These are phyloP conservation scores for Oryza meridionalis DNA, from an alignment of 176 grass and related monocot genomes.

Conservation along the genomic window DNA sequence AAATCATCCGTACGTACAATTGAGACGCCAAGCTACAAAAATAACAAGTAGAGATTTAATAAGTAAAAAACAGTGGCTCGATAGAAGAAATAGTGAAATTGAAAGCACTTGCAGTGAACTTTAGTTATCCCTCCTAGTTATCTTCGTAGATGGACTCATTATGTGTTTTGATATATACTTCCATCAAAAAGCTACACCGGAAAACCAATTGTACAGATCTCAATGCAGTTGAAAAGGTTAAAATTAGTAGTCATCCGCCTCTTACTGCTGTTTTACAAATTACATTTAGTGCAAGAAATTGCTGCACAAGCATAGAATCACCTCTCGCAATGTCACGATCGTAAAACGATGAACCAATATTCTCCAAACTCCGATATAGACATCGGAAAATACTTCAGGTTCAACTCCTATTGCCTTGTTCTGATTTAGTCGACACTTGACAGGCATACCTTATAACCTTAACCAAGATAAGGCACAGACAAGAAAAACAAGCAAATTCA, in stretches of 20 bases:
- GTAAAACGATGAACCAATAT: background rate
- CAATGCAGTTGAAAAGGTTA: too few species aligned
- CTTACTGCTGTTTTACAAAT: too few species aligned
- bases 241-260: too few species aligned
- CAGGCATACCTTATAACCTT: background rate
- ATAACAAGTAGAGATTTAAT: too few species aligned
- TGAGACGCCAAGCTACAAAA: background rate
- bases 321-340: background rate
- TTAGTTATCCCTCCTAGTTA: background rate
- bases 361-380: background rate
- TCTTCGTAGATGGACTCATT: background rate
- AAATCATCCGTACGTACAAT: background rate
- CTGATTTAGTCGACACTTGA: background rate
- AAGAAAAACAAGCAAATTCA: too few species aligned
- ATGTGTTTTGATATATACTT: background rate
- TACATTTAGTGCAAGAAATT: too few species aligned
- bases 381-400: too few species aligned
- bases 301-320: too few species aligned
- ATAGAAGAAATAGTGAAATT: background rate
- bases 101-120: background rate
- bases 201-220: too few species aligned
- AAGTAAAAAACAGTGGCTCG: background rate
- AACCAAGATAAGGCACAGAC: background rate
- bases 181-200: too few species aligned
- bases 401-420: too few species aligned